Evolutionary conservation across 495 filamentous ascomycete species (phyloP).

Genomic region (Tuber brumale): DNA sequence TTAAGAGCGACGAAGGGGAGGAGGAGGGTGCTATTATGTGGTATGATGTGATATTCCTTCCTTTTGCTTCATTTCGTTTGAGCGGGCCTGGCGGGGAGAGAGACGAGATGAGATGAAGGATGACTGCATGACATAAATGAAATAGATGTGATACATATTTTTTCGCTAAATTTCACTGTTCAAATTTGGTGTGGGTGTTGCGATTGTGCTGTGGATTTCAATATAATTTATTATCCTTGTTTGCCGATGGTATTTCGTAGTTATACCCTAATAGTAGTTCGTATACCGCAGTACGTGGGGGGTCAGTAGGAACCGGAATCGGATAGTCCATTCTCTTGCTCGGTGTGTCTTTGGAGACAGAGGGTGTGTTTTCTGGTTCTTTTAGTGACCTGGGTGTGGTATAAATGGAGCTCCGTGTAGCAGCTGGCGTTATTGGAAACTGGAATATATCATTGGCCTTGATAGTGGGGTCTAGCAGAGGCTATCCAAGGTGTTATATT

Average conservation of each 20-base stretch:
- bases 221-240: too few species aligned
- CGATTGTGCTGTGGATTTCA: background rate
- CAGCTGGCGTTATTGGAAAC: background rate
- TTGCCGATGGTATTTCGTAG: background rate
- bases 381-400: background rate
- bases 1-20: background rate
- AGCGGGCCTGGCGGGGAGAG: background rate
- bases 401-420: background rate
- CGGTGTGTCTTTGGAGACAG: background rate
- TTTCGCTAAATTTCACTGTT: background rate
- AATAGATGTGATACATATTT: background rate
- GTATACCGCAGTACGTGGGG: background rate
- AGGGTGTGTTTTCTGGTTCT: background rate
- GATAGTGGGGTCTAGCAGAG: background rate
- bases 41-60: background rate
- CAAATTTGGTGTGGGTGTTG: background rate
- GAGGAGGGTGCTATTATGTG: background rate
- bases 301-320: background rate
- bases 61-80: background rate
- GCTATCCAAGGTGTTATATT: background rate
- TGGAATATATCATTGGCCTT: background rate
- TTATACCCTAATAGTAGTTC: background rate
- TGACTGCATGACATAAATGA: background rate
- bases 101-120: background rate
- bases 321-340: background rate